Evolutionary conservation across 208 protist species (phyloP).

Genomic region (Acanthamoeba lenticulata): DNA sequence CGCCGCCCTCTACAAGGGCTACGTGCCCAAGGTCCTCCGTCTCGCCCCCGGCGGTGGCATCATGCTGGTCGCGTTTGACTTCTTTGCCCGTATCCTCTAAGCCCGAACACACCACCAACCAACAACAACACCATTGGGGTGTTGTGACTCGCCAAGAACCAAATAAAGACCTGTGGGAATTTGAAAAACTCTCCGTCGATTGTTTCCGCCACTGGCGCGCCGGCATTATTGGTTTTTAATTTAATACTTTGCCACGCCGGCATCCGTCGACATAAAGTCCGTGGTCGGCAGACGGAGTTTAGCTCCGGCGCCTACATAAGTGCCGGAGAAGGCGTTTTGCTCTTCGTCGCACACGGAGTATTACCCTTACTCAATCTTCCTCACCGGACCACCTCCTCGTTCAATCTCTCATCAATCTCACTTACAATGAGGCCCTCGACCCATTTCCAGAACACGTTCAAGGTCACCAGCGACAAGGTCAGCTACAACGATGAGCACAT

Average conservation of each 20-base stretch:
- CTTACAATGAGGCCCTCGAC: neutral
- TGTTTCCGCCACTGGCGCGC: too few relatives aligned
- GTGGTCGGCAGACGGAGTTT: neutral
- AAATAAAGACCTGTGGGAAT: neutral
- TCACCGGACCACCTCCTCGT: neutral
- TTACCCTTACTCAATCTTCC: neutral
- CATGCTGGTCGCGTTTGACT: slow-evolving; percentile 73
- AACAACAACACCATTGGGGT: too few relatives aligned
- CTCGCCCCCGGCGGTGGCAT: slow-evolving; percentile 86
- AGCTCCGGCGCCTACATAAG: neutral
- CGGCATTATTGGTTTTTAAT: too few relatives aligned
- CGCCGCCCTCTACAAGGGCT: slow-evolving; percentile 86
- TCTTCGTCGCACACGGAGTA: neutral
- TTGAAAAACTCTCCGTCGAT: too few relatives aligned
- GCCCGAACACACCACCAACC: neutral
- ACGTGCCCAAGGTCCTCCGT: slow-evolving; percentile 82
- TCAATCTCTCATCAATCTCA: neutral
- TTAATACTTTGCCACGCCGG: too few relatives aligned
- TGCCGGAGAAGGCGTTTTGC: neutral
- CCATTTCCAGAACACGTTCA: slow-evolving; percentile 3
- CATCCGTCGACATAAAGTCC: neutral
- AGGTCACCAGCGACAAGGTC: slow-evolving; percentile 39
- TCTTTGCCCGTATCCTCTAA: slow-evolving; percentile 41
- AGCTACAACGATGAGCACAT: slow-evolving; percentile 55
- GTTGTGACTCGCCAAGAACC: neutral